A percentile compares a stretch with the other conserved stretches of the same genome.
Conservation (phyloP, 345 rosid genomes). For the rapeseed (Brassica napus) region DNA sequence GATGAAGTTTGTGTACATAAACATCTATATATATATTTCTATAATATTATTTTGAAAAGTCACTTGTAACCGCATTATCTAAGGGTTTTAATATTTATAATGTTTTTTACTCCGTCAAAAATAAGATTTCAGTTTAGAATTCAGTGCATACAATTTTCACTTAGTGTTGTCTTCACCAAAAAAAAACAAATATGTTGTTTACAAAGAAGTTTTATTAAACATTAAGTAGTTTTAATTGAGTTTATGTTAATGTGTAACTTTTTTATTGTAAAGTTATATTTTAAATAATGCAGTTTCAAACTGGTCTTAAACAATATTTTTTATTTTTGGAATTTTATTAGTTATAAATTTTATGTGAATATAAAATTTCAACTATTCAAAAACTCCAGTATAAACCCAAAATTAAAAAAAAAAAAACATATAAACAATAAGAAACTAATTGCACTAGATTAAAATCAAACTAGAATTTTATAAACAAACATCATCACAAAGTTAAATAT, state of each 20-base stretch:
- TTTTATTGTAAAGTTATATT: background rate
- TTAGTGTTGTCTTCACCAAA: background rate
- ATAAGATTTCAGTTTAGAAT: background rate
- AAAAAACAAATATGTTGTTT: background rate
- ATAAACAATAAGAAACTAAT: background rate
- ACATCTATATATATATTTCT: no score
- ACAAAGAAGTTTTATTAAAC: background rate
- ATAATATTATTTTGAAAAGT: no score
- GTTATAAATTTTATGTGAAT: background rate
- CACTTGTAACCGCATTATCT: no score
- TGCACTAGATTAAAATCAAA: background rate
- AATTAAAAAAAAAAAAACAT: background rate
- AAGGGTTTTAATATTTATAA: background rate
- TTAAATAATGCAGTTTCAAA: background rate
- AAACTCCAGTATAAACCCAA: background rate
- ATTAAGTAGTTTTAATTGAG: background rate
- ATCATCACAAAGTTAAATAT: background rate
- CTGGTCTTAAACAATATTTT: background rate
- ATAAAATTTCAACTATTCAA: background rate
- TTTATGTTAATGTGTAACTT: background rate
- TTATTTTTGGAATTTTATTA: background rate
- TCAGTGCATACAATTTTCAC: background rate
- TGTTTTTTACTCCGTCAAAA: background rate
- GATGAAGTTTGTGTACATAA: background rate
- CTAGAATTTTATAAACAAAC: background rate